Base-by-base conservation (phyloP, 2,329 filamentous ascomycete genomes). In the Chrysoporthe cubensis region DNA sequence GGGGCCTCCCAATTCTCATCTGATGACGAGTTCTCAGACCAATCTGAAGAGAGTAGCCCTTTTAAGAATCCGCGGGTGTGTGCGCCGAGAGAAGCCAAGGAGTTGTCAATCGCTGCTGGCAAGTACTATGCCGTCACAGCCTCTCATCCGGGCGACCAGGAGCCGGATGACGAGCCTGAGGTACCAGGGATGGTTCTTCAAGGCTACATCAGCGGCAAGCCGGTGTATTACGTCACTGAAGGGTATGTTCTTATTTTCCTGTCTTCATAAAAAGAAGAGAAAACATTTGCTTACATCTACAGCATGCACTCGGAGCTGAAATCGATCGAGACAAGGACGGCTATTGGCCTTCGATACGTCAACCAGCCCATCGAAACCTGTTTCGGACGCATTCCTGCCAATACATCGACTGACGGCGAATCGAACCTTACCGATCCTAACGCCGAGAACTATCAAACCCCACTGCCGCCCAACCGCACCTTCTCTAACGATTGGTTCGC, bases 401-500 rank as follows among this genome's bases (percentile, higher is more conserved):
- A 44, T 4, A 9, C 4, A 42, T 43, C 42, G 18, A 8, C 18
- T 13, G 18, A n/a, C 63, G 26, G 16, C 11, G 52, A 48, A 40
- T 48, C 11, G 21, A 57, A 14, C 26, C n/a, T 40, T 21, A 21
- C 34, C 32, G 32, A 40, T 52, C 40, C 14, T 57, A 59, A 50
- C 5, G 13, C 4, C n/a, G 46, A 44, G n/a, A 18, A 2, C 56
- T 42, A 11, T 42, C 59, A 42, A 44, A 21, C 52, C 37, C n/a
- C 43, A 13, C n/a, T 44, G 32, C 67, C 44, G 18, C 59, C 66
- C 44, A 66, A 66, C 43, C 69, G 69, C 5, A 46, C 21, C n/a
- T 82, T 78, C 50, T 63, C 74, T 32, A 85, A 85, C 67, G 73
- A 76, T 0, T 78, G 72, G 66, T 80, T 87, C 50, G 71, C 77